phyloP scores from a whole-genome alignment of 139 green algal species.

The Coelastrella sp. region DNA sequence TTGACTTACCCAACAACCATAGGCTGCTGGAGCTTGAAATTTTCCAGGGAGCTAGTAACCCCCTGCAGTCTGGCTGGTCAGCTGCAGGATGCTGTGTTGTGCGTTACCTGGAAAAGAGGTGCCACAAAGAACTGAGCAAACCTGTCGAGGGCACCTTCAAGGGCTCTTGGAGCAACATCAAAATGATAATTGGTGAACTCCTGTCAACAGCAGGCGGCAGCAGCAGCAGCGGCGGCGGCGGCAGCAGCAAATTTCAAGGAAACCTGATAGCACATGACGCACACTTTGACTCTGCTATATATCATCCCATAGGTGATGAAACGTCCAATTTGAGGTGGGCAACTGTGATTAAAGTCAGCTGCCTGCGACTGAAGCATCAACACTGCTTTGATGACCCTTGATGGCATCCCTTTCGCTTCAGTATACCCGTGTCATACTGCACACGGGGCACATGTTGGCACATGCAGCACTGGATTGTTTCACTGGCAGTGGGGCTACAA shows the following conservation, averaged over 20 bases:
- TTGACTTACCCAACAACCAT: too few species aligned
- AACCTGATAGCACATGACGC: neutral
- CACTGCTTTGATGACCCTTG: too few species aligned
- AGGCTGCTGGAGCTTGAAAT: neutral
- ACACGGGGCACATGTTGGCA: too few species aligned
- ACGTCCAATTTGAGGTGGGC: too few species aligned
- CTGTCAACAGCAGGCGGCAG: conserved; percentile 44
- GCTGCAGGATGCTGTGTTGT: neutral
- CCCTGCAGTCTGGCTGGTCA: neutral
- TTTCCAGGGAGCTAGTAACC: too few species aligned
- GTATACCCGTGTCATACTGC: neutral
- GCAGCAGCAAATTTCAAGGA: neutral
- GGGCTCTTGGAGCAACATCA: conserved; percentile 80
- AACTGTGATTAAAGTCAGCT: neutral
- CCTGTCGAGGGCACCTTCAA: conserved; percentile 89
- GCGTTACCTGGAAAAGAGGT: conserved; percentile 85
- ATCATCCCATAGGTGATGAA: too few species aligned
- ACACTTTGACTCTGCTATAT: neutral
- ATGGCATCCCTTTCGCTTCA: neutral
- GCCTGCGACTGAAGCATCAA: neutral
- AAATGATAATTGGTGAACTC: conserved; percentile 96
- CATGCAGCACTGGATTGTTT: too few species aligned
- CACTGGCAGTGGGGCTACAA: too few species aligned
- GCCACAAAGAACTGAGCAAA: conserved; percentile 97
- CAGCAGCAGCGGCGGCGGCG: neutral